Base-by-base conservation (phyloP, 352 stramenopile genomes). In the Elongisporangium prolatum region DNA sequence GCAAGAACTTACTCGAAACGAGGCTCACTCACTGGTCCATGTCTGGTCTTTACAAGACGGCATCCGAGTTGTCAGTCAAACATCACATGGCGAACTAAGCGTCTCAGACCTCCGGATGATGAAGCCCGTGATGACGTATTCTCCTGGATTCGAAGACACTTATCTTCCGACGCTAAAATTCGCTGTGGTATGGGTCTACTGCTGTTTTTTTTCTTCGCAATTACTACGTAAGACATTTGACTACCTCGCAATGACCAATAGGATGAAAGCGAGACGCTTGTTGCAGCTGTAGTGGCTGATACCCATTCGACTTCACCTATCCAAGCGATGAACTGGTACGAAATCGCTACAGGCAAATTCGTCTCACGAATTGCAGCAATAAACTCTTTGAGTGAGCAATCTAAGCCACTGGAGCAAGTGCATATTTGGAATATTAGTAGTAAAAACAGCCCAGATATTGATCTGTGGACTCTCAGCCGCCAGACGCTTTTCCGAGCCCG, bases 21-120 rank as follows among this genome's bases (percentile, higher is more conserved):
- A 25, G 20, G 28, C 52, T 25, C 60, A 49, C 8, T 65, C 70
- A 24, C 52, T 82, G 52, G 34, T 77, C 4, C 68, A 78, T 52
- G 44, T 86, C 10, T 63, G 80, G 28, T 50, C 80, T 22, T 57
- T 90, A 16, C 62, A 55, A 8, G 77, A 87, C 54, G 67, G 66
- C 44, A 47, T 64, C 17, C 64, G 66, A 44, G 62, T 76, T 7
- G 25, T 90, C 3, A 48, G 74, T 17, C 75, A 87, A 48, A 54
- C 66, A 44, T 88, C 80, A 2, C 68, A 77, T 48, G 72, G 74
- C 2, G 64, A 77, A 17, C 64, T 88, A 13, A 50, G 54, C 6
- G 50, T 88, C 8, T 16, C 86, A 21, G 80, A 90, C 59, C 52
- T 83, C 11, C 76, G 80, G 3, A 77, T 61, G 21, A 68, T 62